phyloP scores from a whole-genome alignment of 768 basidiomycete species.

The Suillus variegatus region DNA sequence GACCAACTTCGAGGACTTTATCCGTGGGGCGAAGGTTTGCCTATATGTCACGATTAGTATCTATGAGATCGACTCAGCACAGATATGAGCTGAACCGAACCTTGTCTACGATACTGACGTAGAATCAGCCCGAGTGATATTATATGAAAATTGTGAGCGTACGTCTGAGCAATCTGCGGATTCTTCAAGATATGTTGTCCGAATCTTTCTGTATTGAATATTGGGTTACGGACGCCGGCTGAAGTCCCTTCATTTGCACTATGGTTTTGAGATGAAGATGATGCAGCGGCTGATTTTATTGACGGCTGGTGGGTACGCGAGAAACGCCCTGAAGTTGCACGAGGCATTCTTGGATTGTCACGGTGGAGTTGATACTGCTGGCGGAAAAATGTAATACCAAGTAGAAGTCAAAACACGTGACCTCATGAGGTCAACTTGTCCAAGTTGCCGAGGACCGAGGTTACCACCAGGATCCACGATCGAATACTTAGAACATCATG shows the following conservation, averaged over 20 bases:
- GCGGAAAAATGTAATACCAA: neutral
- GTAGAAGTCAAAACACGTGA: neutral
- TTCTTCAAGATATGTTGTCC: conserved; percentile 99
- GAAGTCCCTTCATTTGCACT: conserved; percentile 40
- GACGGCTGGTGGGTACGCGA: conserved; percentile 66
- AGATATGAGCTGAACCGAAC: conserved; percentile 26
- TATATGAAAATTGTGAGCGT: conserved; percentile 31
- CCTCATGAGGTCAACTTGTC: neutral
- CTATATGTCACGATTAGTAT: conserved; percentile 36
- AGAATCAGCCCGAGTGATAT: conserved; percentile 16
- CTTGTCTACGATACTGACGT: conserved; percentile 61
- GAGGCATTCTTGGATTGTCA: conserved; percentile 55
- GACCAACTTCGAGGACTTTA: conserved; percentile 95
- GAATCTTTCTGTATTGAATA: conserved; percentile 93
- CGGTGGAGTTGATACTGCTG: neutral
- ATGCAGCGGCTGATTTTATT: conserved; percentile 39
- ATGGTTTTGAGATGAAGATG: conserved; percentile 42
- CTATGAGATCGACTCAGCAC: conserved; percentile 7
- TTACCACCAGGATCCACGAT: neutral
- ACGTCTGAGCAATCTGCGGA: conserved; percentile 89
- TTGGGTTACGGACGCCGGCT: conserved; percentile 69
- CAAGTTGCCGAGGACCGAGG: neutral
- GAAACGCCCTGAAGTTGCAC: conserved; percentile 77
- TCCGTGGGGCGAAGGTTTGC: conserved; percentile 93
- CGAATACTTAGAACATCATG: conserved; percentile 39